Base-by-base conservation (phyloP, 805 yeast species). In the Candida golubevii region DNA sequence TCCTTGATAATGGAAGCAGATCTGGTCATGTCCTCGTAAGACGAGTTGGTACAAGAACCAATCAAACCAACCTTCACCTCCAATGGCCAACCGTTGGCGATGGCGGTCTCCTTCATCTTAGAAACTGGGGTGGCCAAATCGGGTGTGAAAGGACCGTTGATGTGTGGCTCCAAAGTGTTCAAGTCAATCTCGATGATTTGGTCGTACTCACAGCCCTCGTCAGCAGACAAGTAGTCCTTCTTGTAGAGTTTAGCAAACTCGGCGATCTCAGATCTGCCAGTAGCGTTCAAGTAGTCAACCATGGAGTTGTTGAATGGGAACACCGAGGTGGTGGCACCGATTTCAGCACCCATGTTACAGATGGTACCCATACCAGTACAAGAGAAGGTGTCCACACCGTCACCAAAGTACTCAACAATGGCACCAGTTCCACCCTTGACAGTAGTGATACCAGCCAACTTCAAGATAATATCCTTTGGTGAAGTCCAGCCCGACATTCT, bases 341-440 rank as follows among this genome's bases (percentile, higher is more conserved):
- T 89, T 74, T 90, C 98, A 56, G 98, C 98, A 78, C 98, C 98
- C 98, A 90, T 90, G 72, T 90, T 90, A 80, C 98, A 90, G 73
- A 90, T 90, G 59, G 98, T 90, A 66, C 95, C 98, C 98, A 90
- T 90, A 79, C 98, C 98, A 41, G 98, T 91, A 72, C 96, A 88
- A 40, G 96, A 86, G 69, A 90, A 83, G 47, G 91, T 78, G 61
- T 85, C 80, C 45, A 90, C 90, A 78, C 98, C 98, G 44, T 83
- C 89, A 68, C 98, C 98, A 62, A 84, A 90, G 77, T 90, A 90
- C 75, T 90, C 98, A 55, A 91, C 95, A 64, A 90, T 89, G 65
- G 81, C 81, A 69, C 98, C 98, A 45, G 98, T 90, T 72, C 98
- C 98, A 75, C 98, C 98, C 78, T 88, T 86, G 62, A 90, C 98